A percentile compares a stretch with the other conserved stretches of the same genome.
phyloP scores from a whole-genome alignment of 2,329 filamentous ascomycete species.

The Mariannaea sp. region DNA sequence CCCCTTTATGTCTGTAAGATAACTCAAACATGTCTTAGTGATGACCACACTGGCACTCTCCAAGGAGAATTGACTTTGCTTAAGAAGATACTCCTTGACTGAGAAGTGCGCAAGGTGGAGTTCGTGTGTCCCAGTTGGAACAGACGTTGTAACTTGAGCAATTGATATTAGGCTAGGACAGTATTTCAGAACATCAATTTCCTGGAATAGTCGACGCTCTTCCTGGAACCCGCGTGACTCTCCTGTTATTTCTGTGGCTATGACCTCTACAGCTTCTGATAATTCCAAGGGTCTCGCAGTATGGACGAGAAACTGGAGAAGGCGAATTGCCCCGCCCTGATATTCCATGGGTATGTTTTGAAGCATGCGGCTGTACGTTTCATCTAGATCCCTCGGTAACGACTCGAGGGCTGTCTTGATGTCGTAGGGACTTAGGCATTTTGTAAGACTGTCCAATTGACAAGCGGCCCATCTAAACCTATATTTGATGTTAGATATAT shows the following conservation, averaged over 20 bases:
- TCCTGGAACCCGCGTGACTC: constrained; percentile 16
- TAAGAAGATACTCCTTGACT: constrained; percentile 33
- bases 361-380: constrained; percentile 33
- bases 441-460: constrained; percentile 36
- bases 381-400: constrained; percentile 28
- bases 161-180: constrained; percentile 26
- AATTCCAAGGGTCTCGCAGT: constrained; percentile 22
- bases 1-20: constrained; percentile 21
- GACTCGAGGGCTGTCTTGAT: constrained; percentile 21
- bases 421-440: constrained; percentile 15
- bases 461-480: constrained; percentile 38
- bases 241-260: constrained; percentile 25
- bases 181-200: constrained; percentile 10
- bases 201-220: constrained; percentile 4
- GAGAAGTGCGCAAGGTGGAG: constrained; percentile 37
- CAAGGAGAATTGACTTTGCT: constrained; percentile 1
- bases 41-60: constrained; percentile 23
- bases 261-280: constrained; percentile 28
- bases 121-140: background rate
- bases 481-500: background rate
- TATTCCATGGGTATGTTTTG: constrained; percentile 19
- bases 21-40: constrained; percentile 29
- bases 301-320: constrained; percentile 33
- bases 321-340: constrained; percentile 22
- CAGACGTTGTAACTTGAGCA: background rate